phyloP scores from a whole-genome alignment of 2,329 filamentous ascomycete species.

The Alternaria sp. region DNA sequence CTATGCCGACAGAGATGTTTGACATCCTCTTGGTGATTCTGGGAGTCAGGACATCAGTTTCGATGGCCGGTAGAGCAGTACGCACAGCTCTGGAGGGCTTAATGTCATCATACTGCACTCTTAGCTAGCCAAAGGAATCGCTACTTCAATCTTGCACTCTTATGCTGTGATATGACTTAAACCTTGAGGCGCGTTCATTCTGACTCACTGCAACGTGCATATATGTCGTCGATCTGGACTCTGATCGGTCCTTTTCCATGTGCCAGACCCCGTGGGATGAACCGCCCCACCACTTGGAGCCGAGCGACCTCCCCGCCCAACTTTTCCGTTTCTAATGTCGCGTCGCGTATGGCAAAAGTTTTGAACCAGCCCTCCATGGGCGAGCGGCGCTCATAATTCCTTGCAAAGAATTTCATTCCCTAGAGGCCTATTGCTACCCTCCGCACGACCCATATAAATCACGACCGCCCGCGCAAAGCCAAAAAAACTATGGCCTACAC shows the following conservation, averaged over 20 bases:
- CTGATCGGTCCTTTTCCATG: constrained; percentile 17
- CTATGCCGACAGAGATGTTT: constrained; percentile 31
- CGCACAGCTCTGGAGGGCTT: constrained; percentile 24
- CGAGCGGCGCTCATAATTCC: background rate
- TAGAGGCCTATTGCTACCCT: background rate
- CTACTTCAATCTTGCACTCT: constrained; percentile 26
- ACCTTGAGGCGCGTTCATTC: background rate
- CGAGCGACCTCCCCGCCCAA: constrained; percentile 9
- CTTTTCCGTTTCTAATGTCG: constrained; percentile 13
- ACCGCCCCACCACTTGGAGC: constrained; percentile 18
- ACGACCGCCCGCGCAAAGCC: background rate
- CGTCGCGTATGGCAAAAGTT: constrained; percentile 4
- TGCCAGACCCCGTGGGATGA: constrained; percentile 9
- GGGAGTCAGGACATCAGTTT: constrained; percentile 29
- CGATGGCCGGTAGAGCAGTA: constrained; percentile 23
- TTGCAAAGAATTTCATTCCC: background rate
- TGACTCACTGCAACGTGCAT: background rate
- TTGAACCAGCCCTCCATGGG: constrained; percentile 1
- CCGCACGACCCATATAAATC: background rate
- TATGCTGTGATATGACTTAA: background rate
- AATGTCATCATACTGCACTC: constrained; percentile 35
- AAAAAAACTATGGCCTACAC: constrained; percentile 28
- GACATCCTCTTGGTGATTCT: constrained; percentile 27
- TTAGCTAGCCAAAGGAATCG: constrained; percentile 40
- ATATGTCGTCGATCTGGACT: constrained; percentile 3